Conservation (phyloP, 2,329 filamentous ascomycete genomes). For the Fusarium fujikuroi region DNA sequence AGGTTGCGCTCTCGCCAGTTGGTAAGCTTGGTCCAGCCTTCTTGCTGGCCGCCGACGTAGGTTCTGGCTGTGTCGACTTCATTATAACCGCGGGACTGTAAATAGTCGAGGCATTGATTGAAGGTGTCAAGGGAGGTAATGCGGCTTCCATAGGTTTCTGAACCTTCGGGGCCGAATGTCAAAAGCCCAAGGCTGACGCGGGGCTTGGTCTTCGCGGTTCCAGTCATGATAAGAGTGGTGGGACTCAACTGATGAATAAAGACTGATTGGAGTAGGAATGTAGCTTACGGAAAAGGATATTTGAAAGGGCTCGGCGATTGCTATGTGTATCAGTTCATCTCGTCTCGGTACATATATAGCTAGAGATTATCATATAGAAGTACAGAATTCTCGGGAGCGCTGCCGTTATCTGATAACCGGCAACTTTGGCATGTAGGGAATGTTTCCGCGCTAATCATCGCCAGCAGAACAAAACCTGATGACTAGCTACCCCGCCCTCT, state of each 20-base stretch:
- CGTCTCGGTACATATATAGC: not conserved
- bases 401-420: not conserved
- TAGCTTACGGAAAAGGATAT: not conserved
- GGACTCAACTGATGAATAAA: not conserved
- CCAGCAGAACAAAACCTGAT: not conserved
- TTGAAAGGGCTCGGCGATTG: rapidly evolving
- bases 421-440: not conserved
- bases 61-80: slow-evolving; percentile 74
- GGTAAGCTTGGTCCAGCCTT: slow-evolving; percentile 75
- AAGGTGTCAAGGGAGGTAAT: not conserved
- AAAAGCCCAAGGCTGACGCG: slow-evolving; percentile 13
- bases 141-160: not conserved
- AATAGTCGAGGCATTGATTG: not conserved
- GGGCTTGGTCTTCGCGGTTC: not conserved
- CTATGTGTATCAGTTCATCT: not conserved
- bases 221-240: not conserved
- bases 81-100: slow-evolving; percentile 61
- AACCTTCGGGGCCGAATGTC: slow-evolving; percentile 1
- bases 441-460: not conserved
- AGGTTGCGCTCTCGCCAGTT: slow-evolving; percentile 75
- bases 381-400: too few species aligned
- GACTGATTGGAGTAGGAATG: not conserved
- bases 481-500: too few species aligned
- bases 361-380: not conserved
- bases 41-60: slow-evolving; percentile 71